Evolutionary conservation across 164 flowering plant species (phyloP), one percentile per base, ranked within the genome.

Genomic region (Nymphaea thermarum): DNA sequence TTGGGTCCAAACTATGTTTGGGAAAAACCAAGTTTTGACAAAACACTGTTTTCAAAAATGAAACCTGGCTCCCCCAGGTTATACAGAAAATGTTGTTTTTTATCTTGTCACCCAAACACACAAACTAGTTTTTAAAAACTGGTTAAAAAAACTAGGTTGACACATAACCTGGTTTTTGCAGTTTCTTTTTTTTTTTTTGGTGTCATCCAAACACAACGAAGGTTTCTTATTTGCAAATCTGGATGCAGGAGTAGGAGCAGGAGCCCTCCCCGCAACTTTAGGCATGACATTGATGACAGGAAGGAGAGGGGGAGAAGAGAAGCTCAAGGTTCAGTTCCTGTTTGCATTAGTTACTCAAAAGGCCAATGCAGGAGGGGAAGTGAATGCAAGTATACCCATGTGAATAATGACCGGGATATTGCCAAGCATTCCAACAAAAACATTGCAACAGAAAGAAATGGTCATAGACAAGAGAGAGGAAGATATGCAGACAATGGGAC

Each of bases 281-380:
- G 78, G 77, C 78, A 71, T 43, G 89, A 85, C 60, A 67, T 80
- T 17, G 71, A 77, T 43, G 81, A 74, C 61, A 67, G 75, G 72
- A 75, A 69, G 74, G 86, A 80, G 42, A 78, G 80, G 74, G 73
- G 63, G 42, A 80, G 83, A 79, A 80, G 76, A 71, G 79, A 81
- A 71, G 67, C 80, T 5, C 78, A 79, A 57, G 68, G 68, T 59
- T 72, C 81, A 69, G 67, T 78, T 68, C 84, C 72, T 68, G 5
- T 69, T 43, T 82, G 91, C 66, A 82, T 68, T 44, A 87, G 86
- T 66, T 85, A 83, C 79, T 75, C 72, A 60, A 65, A 74, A 70
- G 96, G 90, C 43, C 83, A 79, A 70, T 86, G 93, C 79, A 82
- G 83, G 77, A 80, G 83, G 75, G 91, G 86, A 25, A 73, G 67